Evolutionary conservation across 345 rosid genomes (phyloP), one percentile per base, ranked within the genome.

Genomic region (Salix suchowensis): DNA sequence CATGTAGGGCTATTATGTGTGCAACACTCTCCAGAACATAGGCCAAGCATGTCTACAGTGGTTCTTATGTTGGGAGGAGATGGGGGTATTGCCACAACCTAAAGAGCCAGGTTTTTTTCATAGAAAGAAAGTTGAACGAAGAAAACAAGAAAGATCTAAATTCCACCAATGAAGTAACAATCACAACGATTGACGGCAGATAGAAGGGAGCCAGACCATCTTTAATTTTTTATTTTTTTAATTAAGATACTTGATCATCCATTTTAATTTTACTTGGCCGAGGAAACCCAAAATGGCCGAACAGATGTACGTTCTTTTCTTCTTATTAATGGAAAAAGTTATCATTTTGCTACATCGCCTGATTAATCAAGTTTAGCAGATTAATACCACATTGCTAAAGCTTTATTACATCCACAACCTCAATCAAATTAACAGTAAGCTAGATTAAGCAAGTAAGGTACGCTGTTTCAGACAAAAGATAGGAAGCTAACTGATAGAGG

Each of bases 31-130:
- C 81, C 85, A 13, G 75, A 65, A 4, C 80, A 80, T 26, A 79
- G 88, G 78, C 87, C 84, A 73, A 71, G 67, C 73, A 78, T 82
- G 88, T 79, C 84, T 9, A 54, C 82, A 58, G 81, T 84, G 77
- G 85, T 79, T 30, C 70, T 82, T 9, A 86, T 84, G 88, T 70
- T 86, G 66, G 65, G 76, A 9, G 55, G 79, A 30, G 77, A 83
- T 23, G 74, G 58, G 48, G 37, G n/a, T 40, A 60, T 72, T 79
- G 68, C 76, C 84, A 23, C 65, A 79, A 62, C 86, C 85, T 7
- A 71, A 79, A 16, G 80, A 77, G 36, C 86, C 86, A 58, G 82
- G 81, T 64, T 84, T 79, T 65, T 73, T 11, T n/a, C 32, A 39
- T 34, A 3, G 54, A 39, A n/a, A 68, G 71, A 39, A 39, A 42